Base-by-base conservation (phyloP, 2,329 filamentous ascomycete species). In the Arthrobotrys sinensis region DNA sequence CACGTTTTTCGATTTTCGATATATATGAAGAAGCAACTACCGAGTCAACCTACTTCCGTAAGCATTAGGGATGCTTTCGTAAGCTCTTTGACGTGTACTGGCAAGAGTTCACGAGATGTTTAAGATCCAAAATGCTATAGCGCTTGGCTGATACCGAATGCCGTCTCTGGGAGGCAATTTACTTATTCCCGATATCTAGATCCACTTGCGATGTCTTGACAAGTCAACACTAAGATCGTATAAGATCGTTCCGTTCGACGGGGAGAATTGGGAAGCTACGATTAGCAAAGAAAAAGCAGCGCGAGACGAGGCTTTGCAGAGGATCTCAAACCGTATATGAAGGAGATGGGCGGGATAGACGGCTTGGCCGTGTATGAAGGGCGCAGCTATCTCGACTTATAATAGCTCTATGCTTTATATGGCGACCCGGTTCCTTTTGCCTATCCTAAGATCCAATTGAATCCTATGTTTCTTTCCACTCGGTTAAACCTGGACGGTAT, bases 191-290 rank as follows among this genome's bases (percentile, higher is more conserved):
- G 21, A 53, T 14, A 66, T 53, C 21, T 43, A 78, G 75, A 78
- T 78, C 57, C 75, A 78, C 45, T 62, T 78, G 11, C 52, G 75
- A 40, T 78, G 75, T 40, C 75, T 78, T 21, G 75, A 78, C 52
- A 72, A 68, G 63, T 72, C 67, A 14, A 78, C 75, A 5, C 16
- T 78, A 16, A 63, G 62, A 57, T 78, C 75, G 38, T 71, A 67
- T 69, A 72, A 78, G 34, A 72, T 78, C 28, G 34, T 67, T 38
- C 67, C 50, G n/a, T 78, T 78, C 28, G 67, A 78, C 46, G 67
- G 75, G 16, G 67, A 68, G 36, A 67, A 78, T 45, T 78, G 75
- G 67, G 67, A 78, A 60, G 16, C 52, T 10, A 40, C 48, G 7
- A 64, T 78, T 40, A 36, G n/a, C 45, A 72, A 53, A 50, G 75